Evolutionary conservation across 2,329 filamentous ascomycete species (phyloP).

Genomic region (Talaromyces sp.): DNA sequence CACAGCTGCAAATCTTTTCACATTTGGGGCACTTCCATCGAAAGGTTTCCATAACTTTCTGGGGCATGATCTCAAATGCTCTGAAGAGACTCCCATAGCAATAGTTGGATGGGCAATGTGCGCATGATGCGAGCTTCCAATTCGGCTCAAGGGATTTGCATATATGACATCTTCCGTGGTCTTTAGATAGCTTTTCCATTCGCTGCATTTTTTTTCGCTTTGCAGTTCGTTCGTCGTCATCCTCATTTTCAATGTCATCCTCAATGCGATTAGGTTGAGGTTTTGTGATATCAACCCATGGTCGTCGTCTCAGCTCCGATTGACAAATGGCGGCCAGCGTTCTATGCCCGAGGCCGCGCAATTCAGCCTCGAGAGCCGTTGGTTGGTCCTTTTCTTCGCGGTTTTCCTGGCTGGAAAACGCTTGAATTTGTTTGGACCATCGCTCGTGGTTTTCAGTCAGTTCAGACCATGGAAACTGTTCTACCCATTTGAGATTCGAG

Average conservation of each 20-base stretch:
- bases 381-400: slow-evolving; percentile 54
- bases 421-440: slow-evolving; percentile 75
- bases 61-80: slow-evolving; percentile 84
- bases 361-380: slow-evolving; percentile 57
- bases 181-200: slow-evolving; percentile 44
- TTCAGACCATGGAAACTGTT: slow-evolving; percentile 84
- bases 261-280: slow-evolving; percentile 41
- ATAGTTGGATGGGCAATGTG: slow-evolving; percentile 68
- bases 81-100: slow-evolving; percentile 92
- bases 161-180: slow-evolving; percentile 65
- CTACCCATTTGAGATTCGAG: slow-evolving; percentile 80
- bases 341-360: slow-evolving; percentile 63
- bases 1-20: slow-evolving; percentile 79
- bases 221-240: slow-evolving; percentile 53
- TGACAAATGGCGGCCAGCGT: slow-evolving; percentile 91
- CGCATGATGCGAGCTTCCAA: slow-evolving; percentile 81
- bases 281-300: slow-evolving; percentile 75
- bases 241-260: slow-evolving; percentile 36
- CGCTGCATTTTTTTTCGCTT: slow-evolving; percentile 55
- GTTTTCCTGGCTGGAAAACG: slow-evolving; percentile 55
- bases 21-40: slow-evolving; percentile 89
- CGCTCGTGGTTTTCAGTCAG: slow-evolving; percentile 70
- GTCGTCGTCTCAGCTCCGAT: slow-evolving; percentile 71
- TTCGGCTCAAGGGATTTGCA: slow-evolving; percentile 72
- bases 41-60: slow-evolving; percentile 70